Evolutionary conservation across 148 eudicot genomes (phyloP), one percentile per base, ranked within the genome.

Genomic region (Persicaria tinctoria): DNA sequence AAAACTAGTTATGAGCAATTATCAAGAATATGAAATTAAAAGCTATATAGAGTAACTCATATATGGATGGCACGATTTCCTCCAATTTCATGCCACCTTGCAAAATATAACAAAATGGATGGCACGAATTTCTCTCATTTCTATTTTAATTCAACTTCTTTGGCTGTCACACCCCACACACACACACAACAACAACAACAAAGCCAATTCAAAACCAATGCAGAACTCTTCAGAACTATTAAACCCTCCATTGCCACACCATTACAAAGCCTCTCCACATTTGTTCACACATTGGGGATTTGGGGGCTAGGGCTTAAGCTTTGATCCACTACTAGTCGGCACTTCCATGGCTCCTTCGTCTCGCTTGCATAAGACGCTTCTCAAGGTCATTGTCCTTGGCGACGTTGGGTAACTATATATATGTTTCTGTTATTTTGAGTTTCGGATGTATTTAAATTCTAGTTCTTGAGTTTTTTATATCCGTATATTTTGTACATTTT

Each of bases 361-460:
- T 9, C 74, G 66, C 41, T 56, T 74, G 77, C 77, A 75, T 4
- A 78, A 78, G 69, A 75, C 85, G 10, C 74, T 84, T 78, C 85
- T 84, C 77, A 84, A 84, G 84, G 87, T 82, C 72, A 82, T 84
- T 38, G 70, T 84, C 71, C 87, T 84, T 17, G 87, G 87, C 23
- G 82, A 84, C 66, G 66, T 80, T 8, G 83, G 83, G 87, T 84
- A 82, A 27, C 68, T 27, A 6, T 49, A n/a, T 56, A n/a, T 6
- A 17, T n/a, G 18, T 5, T 17, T 56, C 0, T 56, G 18, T 5
- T n/a, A 0, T n/a, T 54, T 56, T 56, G 27, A 56, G 18, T 14
- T 54, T 14, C 18, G 5, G 5, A 4, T 17, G 0, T 50, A 50
- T 8, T 50, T 32, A 32, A 32, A 32, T 32, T 32, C 41, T 32